Conservation (phyloP, 164 flowering plant species). For the Cinnamomum micranthum region DNA sequence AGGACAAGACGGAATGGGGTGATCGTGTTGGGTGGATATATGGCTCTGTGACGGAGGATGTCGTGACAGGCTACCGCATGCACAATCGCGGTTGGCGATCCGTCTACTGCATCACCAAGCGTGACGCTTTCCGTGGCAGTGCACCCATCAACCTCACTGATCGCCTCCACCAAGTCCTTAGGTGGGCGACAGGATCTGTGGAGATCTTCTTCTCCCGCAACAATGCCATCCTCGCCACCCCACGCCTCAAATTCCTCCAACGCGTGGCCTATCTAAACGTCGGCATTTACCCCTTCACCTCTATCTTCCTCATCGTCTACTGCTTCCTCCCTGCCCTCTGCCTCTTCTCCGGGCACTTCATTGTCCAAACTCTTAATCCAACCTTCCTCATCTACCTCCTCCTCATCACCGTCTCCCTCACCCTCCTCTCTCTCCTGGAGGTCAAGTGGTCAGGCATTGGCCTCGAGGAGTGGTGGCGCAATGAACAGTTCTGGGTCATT, state of each 20-base stretch:
- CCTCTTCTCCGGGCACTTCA: slow-evolving; percentile 69
- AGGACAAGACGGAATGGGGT: slow-evolving; percentile 87
- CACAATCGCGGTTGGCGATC: slow-evolving; percentile 88
- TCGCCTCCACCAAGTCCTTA: slow-evolving; percentile 71
- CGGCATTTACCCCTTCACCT: slow-evolving; percentile 80
- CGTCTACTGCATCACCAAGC: slow-evolving; percentile 67
- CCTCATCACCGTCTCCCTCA: slow-evolving; percentile 46
- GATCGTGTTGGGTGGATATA: slow-evolving; percentile 78
- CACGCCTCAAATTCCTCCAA: slow-evolving; percentile 62
- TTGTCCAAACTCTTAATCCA: slow-evolving; percentile 49
- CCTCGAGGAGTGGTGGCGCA: slow-evolving; percentile 79
- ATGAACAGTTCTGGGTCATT: slow-evolving; percentile 77
- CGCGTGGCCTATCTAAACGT: slow-evolving; percentile 70
- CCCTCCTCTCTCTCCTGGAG: slow-evolving; percentile 54
- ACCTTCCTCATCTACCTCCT: slow-evolving; percentile 68
- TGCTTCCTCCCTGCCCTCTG: slow-evolving; percentile 82
- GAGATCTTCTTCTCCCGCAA: slow-evolving; percentile 79
- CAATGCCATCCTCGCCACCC: slow-evolving; percentile 58
- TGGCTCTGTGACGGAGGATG: slow-evolving; percentile 78
- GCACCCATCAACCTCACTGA: slow-evolving; percentile 81
- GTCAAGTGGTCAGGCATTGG: slow-evolving; percentile 72
- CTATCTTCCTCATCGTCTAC: slow-evolving; percentile 69
- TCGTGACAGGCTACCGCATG: slow-evolving; percentile 76
- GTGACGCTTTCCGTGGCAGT: slow-evolving; percentile 75
- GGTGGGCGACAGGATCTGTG: slow-evolving; percentile 87